Conservation (phyloP, 495 filamentous ascomycete genomes). For the Neurospora hispaniola region DNA sequence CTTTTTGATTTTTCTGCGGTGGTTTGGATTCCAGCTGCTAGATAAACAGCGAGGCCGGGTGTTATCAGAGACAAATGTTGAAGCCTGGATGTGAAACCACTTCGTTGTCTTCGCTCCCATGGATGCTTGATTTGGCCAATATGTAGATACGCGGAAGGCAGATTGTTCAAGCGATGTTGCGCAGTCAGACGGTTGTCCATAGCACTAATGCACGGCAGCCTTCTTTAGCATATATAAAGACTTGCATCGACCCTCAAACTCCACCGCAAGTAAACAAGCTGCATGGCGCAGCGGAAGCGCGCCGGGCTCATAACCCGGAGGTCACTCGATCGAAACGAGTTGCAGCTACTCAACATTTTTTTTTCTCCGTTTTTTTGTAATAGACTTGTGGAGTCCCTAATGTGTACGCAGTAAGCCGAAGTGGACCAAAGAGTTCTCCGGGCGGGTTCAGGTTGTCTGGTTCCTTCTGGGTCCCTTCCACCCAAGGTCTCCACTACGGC, state of each 20-base stretch:
- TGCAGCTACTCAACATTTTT: constrained; percentile 5
- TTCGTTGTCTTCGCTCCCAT: no score
- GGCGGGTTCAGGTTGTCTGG: not conserved
- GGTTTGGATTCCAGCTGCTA: not conserved
- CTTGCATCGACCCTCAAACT: not conserved
- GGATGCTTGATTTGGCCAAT: not conserved
- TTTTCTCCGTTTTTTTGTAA: not conserved
- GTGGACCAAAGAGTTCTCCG: not conserved
- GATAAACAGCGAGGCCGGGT: no score
- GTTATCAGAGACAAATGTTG: no score
- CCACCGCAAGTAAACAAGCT: constrained; percentile 2
- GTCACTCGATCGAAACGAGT: constrained; percentile 23
- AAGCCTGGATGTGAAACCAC: no score
- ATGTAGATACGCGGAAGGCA: not conserved
- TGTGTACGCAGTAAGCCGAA: not conserved
- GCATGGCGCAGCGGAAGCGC: constrained; percentile 20
- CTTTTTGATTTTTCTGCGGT: not conserved
- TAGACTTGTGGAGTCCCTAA: not conserved
- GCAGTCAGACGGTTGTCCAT: not conserved
- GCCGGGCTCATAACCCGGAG: constrained; percentile 24
- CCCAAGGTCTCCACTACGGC: not conserved
- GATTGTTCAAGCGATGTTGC: not conserved
- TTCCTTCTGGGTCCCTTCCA: not conserved
- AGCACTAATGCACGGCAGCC: not conserved
- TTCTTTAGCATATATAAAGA: not conserved